Evolutionary conservation across 805 yeast genomes (phyloP).

Genomic region (Kuraishia molischiana): DNA sequence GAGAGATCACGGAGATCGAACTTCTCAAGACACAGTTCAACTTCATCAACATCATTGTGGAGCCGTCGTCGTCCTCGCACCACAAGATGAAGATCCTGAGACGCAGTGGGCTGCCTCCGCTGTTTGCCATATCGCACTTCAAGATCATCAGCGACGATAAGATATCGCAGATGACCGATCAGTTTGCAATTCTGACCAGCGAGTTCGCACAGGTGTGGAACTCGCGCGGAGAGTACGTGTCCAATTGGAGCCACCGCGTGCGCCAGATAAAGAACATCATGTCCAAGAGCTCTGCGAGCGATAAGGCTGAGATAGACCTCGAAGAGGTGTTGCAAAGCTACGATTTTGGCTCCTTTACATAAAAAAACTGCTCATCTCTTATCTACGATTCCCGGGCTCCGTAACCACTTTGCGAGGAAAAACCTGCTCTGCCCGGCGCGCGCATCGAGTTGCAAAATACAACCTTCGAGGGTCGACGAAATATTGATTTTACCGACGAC

Average conservation of each 20-base stretch:
- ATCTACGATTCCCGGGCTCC: no score
- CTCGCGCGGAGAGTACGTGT: constrained; percentile 40
- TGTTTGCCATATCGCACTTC: constrained; percentile 67
- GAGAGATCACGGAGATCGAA: constrained; percentile 54
- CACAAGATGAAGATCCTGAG: constrained; percentile 59
- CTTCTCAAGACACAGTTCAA: constrained; percentile 71
- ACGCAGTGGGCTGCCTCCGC: constrained; percentile 63
- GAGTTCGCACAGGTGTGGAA: constrained; percentile 76
- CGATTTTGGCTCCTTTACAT: no score
- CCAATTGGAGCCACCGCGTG: constrained; percentile 62
- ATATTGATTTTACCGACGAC: no score
- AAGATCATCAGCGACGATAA: constrained; percentile 55
- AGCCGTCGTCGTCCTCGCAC: constrained; percentile 40
- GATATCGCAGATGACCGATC: constrained; percentile 56
- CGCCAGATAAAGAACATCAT: constrained; percentile 24
- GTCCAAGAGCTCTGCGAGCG: background rate
- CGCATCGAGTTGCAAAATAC: no score
- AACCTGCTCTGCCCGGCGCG: no score
- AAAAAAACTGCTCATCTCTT: no score
- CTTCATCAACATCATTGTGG: constrained; percentile 69
- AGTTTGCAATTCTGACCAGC: constrained; percentile 53
- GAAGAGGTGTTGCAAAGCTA: no score
- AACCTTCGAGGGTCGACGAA: no score
- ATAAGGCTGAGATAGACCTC: no score
- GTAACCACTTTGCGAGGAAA: no score